Base-by-base conservation (phyloP, 345 rosid genomes). In the Noccaea bulbosa region DNA sequence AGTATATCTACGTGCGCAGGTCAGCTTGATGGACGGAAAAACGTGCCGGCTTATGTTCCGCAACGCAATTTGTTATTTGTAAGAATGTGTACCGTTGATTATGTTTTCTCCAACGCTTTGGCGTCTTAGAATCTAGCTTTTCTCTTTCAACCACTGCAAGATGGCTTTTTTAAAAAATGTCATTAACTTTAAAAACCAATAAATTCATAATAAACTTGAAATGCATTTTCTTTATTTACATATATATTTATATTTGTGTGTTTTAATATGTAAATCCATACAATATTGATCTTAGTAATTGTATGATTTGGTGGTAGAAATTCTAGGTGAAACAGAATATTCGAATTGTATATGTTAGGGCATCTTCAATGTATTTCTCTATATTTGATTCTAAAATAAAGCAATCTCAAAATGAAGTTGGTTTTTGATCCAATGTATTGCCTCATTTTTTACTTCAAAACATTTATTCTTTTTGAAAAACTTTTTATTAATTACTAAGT, bases 71-170 rank as follows among this genome's bases (percentile, higher is more conserved):
- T 32, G 30, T 1, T 65, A 59, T 38, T 48, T 65, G 33, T 34
- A 17, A 65, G 71, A 49, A 65, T 56, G 71, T 65, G 71, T 56
- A 56, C 3, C 60, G 22, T 65, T 65, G 71, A 10, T 48, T 39
- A 12, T 0, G 71, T 65, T 56, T 73, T 73, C 45, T 15, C 77
- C 4, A 4, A 5, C 37, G 27, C 65, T 65, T 65, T 65, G 33
- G 12, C 20, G 38, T 41, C 37, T 60, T 70, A 27, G 59, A 70
- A 56, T 45, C 17, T n/a, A n/a, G n/a, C n/a, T 41, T 32, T 16
- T 11, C 17, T 20, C 37, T 39, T 46, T 54, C 51, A 32, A 41
- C 44, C 3, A 34, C 34, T 39, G 41, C 30, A 48, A 35, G 56
- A 50, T 11, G 66, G 11, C 53, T n/a, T n/a, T n/a, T n/a, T n/a